Base-by-base conservation (phyloP, 2,329 filamentous ascomycete genomes). In the Paraphoma sp. region DNA sequence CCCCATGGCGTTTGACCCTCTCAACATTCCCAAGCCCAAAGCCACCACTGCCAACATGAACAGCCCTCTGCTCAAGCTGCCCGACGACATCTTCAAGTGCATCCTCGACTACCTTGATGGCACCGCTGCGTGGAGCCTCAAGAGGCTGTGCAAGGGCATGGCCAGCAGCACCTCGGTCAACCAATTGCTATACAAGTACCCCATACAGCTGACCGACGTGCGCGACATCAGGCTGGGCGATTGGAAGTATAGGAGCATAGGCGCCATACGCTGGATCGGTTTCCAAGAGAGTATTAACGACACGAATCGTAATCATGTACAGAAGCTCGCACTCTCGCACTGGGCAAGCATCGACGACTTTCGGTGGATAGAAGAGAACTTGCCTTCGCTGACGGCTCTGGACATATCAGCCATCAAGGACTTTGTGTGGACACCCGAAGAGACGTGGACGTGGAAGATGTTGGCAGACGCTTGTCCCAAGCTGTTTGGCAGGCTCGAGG, bases 381-480 rank as follows among this genome's bases (percentile, higher is more conserved):
- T 77, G n/a, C 74, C 74, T 2, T 62, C 63, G 2, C 62, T 77
- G 11, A 65, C 54, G 0, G 65, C 64, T 43, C 63, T 77, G 10
- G 74, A 77, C 53, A 58, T 77, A 12, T 70, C 71, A 2, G 66
- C 72, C 36, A 72, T 77, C 54, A 76, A 74, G 51, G 75, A 77
- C 56, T 73, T 77, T 55, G 68, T 75, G 10, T 75, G 70, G 69
- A 74, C 71, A 1, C 72, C 72, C 2, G 73, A 72, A 50, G 69
- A 76, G 59, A 74, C 67, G 10, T 76, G 74, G 74, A 73, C 74
- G 5, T 76, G 73, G 74, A 71, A 64, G 40, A 63, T 68, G 62
- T 56, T 76, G 45, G 69, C 72, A 4, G 60, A 67, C 4, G 70
- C 71, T 11, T 75, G 72, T 40, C 71, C 70, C 3, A 58, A 51